Base-by-base conservation (phyloP, 176 grass and related monocot species). In the Saccharum officinarum region DNA sequence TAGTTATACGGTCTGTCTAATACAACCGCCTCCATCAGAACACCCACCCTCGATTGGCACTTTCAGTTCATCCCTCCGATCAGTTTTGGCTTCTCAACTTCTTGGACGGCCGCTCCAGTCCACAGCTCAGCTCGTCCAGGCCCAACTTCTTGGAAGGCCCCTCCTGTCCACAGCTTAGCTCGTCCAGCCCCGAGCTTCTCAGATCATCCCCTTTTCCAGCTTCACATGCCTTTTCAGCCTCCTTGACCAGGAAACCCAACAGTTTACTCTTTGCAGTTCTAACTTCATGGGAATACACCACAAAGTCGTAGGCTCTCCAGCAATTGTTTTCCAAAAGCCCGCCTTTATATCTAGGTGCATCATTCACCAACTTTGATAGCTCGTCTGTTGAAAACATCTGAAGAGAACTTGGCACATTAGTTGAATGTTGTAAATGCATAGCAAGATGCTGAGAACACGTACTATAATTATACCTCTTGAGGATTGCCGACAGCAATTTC, bases 371-470 rank as follows among this genome's bases (percentile, higher is more conserved):
- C 80, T 26, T 82, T 15, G 20, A 57, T 18, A 54, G 65, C n/a
- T 57, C 67, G 15, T 82, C 66, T 1, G 33, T 34, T 12, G 47
- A 71, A 71, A 71, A 82, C 47, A 82, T 42, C 80, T 82, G 80
- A 71, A 60, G 60, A 6, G 71, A 82, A 71, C 33, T 38, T 7
- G 45, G 40, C 46, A 49, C 4, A 49, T 49, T 49, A 49, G 46
- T 16, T 41, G 17, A 57, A 26, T 8, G 15, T 42, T 39, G 34
- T 69, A 69, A 36, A 67, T 67, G 65, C 30, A 67, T 36, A 36
- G 36, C 18, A 8, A 69, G 17, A 4, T 20, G 34, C 34, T 22
- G 33, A 30, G 46, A 49, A 40, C 18, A 69, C 8, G 4, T 69
- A 38, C 20, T 25, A 54, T 69, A 46, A 38, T 69, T 54, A 54